These are phyloP conservation scores for Aphanomyces astaci DNA, from an alignment of 352 stramenopile species.

Conservation along the genomic window DNA sequence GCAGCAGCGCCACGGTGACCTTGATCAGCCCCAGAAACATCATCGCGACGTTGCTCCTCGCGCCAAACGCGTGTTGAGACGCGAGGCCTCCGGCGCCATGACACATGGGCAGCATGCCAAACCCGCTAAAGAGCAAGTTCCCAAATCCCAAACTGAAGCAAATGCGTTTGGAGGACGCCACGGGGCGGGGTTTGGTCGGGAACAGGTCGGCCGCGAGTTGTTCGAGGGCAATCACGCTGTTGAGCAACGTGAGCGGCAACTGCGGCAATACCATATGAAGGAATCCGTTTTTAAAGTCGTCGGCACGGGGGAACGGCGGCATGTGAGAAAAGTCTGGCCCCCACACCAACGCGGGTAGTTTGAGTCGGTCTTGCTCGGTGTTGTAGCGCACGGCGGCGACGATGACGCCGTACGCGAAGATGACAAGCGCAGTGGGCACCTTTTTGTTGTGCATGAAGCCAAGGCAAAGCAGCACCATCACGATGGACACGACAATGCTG, in stretches of 20 bases:
- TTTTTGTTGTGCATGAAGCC: conserved; percentile 49
- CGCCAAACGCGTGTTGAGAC: conserved; percentile 88
- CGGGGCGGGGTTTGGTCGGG: conserved; percentile 55
- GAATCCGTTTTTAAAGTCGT: conserved; percentile 68
- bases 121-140: conserved; percentile 83
- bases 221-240: conserved; percentile 88
- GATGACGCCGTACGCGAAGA: conserved; percentile 66
- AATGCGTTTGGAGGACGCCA: conserved; percentile 47
- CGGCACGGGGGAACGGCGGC: conserved; percentile 40
- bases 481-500: conserved; percentile 51
- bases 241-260: conserved; percentile 87
- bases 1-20: conserved; percentile 82
- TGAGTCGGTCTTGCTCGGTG: conserved; percentile 37
- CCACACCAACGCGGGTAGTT: conserved; percentile 42
- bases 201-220: conserved; percentile 84
- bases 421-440: conserved; percentile 51
- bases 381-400: conserved; percentile 55
- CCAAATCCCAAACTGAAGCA: conserved; percentile 59
- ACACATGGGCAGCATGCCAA: conserved; percentile 89
- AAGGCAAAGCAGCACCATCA: conserved; percentile 69
- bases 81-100: conserved; percentile 89
- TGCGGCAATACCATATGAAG: conserved; percentile 85
- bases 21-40: conserved; percentile 85
- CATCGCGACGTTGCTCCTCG: conserved; percentile 84
- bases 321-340: conserved; percentile 47